A percentile compares a stretch with the other conserved stretches of the same genome.
phyloP scores from a whole-genome alignment of 2,329 filamentous ascomycete genomes.

The Grosmannia huntii region DNA sequence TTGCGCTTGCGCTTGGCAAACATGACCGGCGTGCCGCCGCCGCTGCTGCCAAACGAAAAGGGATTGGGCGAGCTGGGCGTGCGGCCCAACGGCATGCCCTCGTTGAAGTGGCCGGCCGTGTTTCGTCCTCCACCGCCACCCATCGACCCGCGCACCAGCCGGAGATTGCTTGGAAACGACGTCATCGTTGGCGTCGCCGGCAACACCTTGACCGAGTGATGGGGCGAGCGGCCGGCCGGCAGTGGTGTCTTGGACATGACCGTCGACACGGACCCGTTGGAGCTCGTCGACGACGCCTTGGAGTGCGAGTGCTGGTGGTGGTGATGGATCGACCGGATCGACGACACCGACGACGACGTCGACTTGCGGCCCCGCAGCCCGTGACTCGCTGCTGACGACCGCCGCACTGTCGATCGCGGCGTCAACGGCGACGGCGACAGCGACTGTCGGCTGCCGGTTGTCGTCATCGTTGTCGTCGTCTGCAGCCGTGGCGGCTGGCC shows the following conservation, averaged over 20 bases:
- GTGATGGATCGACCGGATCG: slow-evolving; percentile 81
- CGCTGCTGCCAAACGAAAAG: slow-evolving; percentile 30
- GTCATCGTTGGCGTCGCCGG: slow-evolving; percentile 70
- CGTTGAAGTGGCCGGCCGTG: slow-evolving; percentile 34
- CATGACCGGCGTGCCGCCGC: slow-evolving; percentile 40
- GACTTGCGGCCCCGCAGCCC: slow-evolving; percentile 82
- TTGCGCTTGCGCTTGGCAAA: slow-evolving; percentile 75
- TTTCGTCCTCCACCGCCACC: neutral
- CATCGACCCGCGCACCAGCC: slow-evolving; percentile 56
- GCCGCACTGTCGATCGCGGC: slow-evolving; percentile 73
- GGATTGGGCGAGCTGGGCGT: slow-evolving; percentile 42
- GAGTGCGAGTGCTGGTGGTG: slow-evolving; percentile 79
- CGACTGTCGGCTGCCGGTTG: slow-evolving; percentile 45
- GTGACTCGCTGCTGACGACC: slow-evolving; percentile 50
- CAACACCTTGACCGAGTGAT: slow-evolving; percentile 88
- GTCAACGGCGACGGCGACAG: slow-evolving; percentile 80
- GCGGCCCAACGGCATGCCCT: slow-evolving; percentile 35
- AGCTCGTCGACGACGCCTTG: slow-evolving; percentile 88
- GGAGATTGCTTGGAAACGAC: slow-evolving; percentile 73
- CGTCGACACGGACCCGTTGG: slow-evolving; percentile 58
- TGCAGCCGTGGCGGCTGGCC: slow-evolving; percentile 3
- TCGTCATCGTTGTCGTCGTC: neutral
- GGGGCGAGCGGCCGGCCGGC: slow-evolving; percentile 58
- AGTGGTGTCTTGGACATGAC: slow-evolving; percentile 54
- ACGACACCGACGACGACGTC: slow-evolving; percentile 89